Evolutionary conservation across 768 basidiomycete species (phyloP).

Genomic region (Boletus rubescentipes): DNA sequence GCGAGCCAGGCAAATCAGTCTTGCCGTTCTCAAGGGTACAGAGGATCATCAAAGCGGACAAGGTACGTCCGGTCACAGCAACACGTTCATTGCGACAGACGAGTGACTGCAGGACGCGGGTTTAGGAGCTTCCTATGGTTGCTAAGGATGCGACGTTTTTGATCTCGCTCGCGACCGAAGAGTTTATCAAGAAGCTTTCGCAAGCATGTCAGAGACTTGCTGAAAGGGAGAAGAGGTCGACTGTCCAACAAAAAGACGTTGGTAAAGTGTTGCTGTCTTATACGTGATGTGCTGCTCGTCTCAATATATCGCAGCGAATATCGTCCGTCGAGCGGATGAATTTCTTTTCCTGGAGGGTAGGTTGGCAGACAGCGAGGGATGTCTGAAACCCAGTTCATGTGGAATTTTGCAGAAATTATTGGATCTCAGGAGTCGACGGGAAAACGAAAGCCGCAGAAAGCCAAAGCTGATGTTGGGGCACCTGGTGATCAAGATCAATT

Average conservation of each 20-base stretch:
- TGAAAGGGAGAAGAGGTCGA: slow-evolving; percentile 66
- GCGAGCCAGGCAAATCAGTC: slow-evolving; percentile 65
- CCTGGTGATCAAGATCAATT: slow-evolving; percentile 20
- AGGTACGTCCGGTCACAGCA: slow-evolving; percentile 41
- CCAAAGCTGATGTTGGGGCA: slow-evolving; percentile 14
- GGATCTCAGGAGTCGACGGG: slow-evolving; percentile 49
- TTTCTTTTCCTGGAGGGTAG: slow-evolving; percentile 78
- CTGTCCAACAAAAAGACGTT: slow-evolving; percentile 76
- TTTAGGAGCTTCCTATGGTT: slow-evolving; percentile 72
- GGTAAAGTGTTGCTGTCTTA: slow-evolving; percentile 45
- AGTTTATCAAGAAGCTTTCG: slow-evolving; percentile 76
- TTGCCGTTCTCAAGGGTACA: slow-evolving; percentile 79
- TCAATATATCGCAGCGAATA: slow-evolving; percentile 44
- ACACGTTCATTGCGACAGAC: background rate
- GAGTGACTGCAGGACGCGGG: background rate
- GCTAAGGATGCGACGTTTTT: slow-evolving; percentile 77
- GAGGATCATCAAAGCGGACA: slow-evolving; percentile 84
- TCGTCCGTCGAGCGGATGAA: slow-evolving; percentile 67
- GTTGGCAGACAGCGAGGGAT: background rate
- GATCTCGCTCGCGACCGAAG: slow-evolving; percentile 83
- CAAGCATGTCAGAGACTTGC: slow-evolving; percentile 73
- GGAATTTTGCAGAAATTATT: slow-evolving; percentile 49
- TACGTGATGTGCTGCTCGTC: background rate
- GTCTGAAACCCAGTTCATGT: background rate
- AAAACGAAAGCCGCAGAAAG: slow-evolving; percentile 43